A percentile compares a stretch with the other conserved stretches of the same genome.
Evolutionary conservation across 2,329 filamentous ascomycete species (phyloP).

Genomic region (Tolypocladium inflatum): DNA sequence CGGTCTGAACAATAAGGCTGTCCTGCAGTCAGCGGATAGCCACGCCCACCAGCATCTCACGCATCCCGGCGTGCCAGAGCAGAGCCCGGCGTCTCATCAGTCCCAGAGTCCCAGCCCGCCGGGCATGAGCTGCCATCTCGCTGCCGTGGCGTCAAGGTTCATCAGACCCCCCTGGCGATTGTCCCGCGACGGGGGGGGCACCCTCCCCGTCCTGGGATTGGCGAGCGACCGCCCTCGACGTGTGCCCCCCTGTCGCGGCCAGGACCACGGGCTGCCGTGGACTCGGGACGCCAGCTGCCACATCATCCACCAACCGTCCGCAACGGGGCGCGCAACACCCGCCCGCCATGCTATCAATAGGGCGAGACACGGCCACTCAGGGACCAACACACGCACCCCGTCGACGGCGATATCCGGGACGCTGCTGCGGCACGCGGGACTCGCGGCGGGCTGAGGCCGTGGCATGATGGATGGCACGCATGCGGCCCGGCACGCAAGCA

Average conservation of each 20-base stretch:
- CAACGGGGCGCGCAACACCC: not conserved
- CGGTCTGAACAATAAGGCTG: not conserved
- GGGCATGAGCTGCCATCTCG: not conserved
- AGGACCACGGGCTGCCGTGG: not conserved
- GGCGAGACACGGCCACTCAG: not conserved
- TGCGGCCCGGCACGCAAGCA: not conserved
- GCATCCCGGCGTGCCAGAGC: not conserved
- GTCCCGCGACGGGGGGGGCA: not conserved
- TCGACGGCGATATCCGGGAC: not conserved
- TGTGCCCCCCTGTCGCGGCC: not conserved
- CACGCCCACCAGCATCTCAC: not conserved
- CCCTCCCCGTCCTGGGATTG: not conserved
- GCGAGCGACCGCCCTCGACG: not conserved
- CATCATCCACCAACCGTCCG: not conserved
- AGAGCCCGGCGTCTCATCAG: too few species aligned
- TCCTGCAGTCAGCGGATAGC: not conserved
- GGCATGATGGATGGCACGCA: not conserved
- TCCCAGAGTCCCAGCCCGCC: not conserved
- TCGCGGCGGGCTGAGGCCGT: not conserved
- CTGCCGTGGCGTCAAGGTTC: not conserved
- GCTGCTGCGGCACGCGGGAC: not conserved
- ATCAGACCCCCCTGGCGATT: not conserved
- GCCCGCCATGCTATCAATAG: not conserved
- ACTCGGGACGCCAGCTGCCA: not conserved
- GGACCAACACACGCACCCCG: not conserved